Percentiles rank a stretch among this genome's conserved stretches.
Conservation (phyloP, 75 land plant genomes). For the Isoetes taiwanensis region DNA sequence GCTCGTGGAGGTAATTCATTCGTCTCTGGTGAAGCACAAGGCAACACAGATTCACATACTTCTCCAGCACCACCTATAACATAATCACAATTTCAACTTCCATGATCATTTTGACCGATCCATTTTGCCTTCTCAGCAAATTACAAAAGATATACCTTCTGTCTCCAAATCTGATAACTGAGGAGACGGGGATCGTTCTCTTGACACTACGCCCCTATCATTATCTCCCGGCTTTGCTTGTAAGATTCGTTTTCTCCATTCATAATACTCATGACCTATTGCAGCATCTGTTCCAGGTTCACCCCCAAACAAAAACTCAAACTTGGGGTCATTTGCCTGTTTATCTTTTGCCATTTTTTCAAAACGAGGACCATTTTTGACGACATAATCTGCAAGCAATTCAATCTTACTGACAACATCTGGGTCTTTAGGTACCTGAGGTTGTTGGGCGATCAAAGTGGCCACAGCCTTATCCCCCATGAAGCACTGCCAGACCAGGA, state of each 20-base stretch:
- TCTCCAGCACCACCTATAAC: no score
- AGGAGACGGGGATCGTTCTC: slow-evolving; percentile 8
- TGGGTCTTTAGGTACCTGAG: slow-evolving; percentile 20
- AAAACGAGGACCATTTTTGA: slow-evolving; percentile 20
- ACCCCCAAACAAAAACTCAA: slow-evolving; percentile 32
- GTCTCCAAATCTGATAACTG: slow-evolving; percentile 58
- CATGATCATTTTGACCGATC: no score
- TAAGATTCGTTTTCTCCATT: slow-evolving; percentile 25
- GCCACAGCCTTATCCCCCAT: no score
- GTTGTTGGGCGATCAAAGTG: no score
- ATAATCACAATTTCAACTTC: no score
- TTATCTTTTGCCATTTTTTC: slow-evolving; percentile 24
- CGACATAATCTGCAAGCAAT: slow-evolving; percentile 26
- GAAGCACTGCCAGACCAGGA: no score
- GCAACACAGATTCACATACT: no score
- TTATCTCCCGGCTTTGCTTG: background rate
- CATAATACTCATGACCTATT: slow-evolving; percentile 23
- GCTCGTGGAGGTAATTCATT: no score
- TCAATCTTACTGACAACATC: slow-evolving; percentile 30
- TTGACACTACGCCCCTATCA: background rate
- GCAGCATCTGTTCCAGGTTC: slow-evolving; percentile 20
- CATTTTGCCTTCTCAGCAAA: no score
- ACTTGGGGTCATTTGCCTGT: slow-evolving; percentile 24
- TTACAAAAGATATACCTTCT: no score
- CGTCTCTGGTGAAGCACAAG: no score